Conservation (phyloP, 192 early-diverging fungal genomes). For the Coemansia aciculifera region DNA sequence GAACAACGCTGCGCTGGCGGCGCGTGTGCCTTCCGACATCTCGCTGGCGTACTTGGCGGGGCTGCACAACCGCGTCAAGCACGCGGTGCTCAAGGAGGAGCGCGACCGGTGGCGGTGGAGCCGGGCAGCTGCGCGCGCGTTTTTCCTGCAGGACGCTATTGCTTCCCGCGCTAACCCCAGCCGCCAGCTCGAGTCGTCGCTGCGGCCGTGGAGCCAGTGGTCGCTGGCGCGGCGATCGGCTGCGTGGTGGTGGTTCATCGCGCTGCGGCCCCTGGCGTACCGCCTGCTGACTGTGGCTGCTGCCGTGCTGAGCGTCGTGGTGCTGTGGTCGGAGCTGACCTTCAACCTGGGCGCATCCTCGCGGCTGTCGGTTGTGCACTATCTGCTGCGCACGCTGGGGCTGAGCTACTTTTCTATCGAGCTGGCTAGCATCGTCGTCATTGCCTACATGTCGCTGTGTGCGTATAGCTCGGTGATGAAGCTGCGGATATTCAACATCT, state of each 20-base stretch:
- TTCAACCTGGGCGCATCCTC: constrained; percentile 68
- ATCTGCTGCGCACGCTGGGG: constrained; percentile 59
- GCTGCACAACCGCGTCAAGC: constrained; percentile 72
- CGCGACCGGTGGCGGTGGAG: constrained; percentile 82
- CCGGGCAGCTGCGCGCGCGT: constrained; percentile 72
- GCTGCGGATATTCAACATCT: constrained; percentile 85
- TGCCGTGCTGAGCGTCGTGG: constrained; percentile 61
- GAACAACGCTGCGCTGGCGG: constrained; percentile 9
- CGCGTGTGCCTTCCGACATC: constrained; percentile 56
- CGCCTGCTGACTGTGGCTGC: constrained; percentile 62
- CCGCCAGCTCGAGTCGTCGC: constrained; percentile 59
- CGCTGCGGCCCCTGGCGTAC: constrained; percentile 65
- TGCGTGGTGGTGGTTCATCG: constrained; percentile 87
- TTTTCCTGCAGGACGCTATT: constrained; percentile 81
- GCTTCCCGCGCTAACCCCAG: constrained; percentile 65
- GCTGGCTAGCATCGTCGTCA: constrained; percentile 62
- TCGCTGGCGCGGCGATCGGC: constrained; percentile 37
- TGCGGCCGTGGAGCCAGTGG: constrained; percentile 56
- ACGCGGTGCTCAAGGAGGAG: constrained; percentile 66
- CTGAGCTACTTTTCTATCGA: constrained; percentile 67
- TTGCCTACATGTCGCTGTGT: constrained; percentile 91
- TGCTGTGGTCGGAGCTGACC: constrained; percentile 95
- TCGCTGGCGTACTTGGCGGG: constrained; percentile 66
- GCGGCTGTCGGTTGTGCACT: constrained; percentile 71
- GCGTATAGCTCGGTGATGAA: constrained; percentile 91